Conservation (phyloP, 495 filamentous ascomycete species). For the Podospora anserina region DNA sequence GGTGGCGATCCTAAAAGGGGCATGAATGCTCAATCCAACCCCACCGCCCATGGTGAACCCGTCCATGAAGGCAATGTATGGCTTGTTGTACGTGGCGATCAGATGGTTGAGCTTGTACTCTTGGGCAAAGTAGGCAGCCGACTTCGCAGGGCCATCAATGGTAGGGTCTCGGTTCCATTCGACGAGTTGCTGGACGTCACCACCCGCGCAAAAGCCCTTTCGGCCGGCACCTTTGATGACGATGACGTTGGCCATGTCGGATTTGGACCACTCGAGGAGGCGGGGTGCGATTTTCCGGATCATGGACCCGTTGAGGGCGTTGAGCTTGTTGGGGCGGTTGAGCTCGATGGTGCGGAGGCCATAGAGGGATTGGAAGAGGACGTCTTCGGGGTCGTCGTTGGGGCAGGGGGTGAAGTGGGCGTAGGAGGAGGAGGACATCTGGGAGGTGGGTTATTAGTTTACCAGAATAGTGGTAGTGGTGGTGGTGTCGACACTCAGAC, state of each 20-base stretch:
- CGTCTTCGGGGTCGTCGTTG: conserved; percentile 81
- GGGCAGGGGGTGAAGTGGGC: conserved; percentile 41
- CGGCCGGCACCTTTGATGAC: conserved; percentile 84
- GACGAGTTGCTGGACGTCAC: conserved; percentile 79
- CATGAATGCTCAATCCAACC: conserved; percentile 89
- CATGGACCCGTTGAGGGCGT: conserved; percentile 92
- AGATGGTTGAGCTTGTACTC: conserved; percentile 94
- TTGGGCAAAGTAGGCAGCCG: conserved; percentile 79
- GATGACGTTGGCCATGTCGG: conserved; percentile 85
- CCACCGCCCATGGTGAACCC: conserved; percentile 98
- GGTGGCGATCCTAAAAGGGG: conserved; percentile 93
- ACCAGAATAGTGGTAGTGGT: not conserved
- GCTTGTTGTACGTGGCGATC: conserved; percentile 92
- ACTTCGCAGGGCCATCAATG: conserved; percentile 54
- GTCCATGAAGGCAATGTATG: conserved; percentile 94
- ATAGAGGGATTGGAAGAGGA: conserved; percentile 82
- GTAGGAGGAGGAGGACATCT: conserved; percentile 56
- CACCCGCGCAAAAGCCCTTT: conserved; percentile 88
- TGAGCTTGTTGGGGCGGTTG: conserved; percentile 86
- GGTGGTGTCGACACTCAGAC: not conserved
- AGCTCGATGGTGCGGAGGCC: conserved; percentile 90
- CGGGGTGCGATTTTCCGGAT: conserved; percentile 84
- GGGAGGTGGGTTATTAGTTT: not conserved
- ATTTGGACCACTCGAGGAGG: conserved; percentile 89
- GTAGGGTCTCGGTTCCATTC: conserved; percentile 53